phyloP scores from a whole-genome alignment of 768 basidiomycete genomes.

The Pisolithus microcarpus region DNA sequence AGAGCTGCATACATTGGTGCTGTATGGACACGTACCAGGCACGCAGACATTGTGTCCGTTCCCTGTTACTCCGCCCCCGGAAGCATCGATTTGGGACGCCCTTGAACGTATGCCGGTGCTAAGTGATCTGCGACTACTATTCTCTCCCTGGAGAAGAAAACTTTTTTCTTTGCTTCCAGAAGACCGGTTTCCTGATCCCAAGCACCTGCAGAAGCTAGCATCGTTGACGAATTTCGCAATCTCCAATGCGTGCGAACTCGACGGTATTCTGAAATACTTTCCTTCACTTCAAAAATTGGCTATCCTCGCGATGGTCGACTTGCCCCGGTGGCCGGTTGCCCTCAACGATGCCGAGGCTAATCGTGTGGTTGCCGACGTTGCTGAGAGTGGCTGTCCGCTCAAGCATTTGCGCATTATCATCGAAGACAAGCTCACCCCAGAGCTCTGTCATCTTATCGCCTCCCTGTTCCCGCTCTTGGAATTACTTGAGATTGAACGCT shows the following conservation, averaged over 20 bases:
- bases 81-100: constrained; percentile 19
- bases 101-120: constrained; percentile 25
- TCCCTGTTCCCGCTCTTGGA: constrained; percentile 26
- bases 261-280: constrained; percentile 25
- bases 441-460: constrained; percentile 24
- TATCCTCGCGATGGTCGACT: constrained; percentile 28
- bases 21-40: constrained; percentile 26
- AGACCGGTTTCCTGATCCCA: constrained; percentile 11
- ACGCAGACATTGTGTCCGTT: constrained; percentile 7
- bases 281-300: constrained; percentile 23
- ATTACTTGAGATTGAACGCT: constrained; percentile 28
- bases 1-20: constrained; percentile 20
- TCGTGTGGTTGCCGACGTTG: constrained; percentile 21
- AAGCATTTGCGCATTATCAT: constrained; percentile 29
- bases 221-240: constrained; percentile 30
- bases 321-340: constrained; percentile 31
- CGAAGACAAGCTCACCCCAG: constrained; percentile 30
- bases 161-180: constrained; percentile 24
- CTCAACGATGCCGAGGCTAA: constrained; percentile 29
- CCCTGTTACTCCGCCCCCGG: constrained; percentile 4
- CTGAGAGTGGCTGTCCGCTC: constrained; percentile 26
- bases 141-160: constrained; percentile 22
- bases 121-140: constrained; percentile 26
- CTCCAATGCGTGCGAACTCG: constrained; percentile 28
- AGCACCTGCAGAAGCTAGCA: constrained; percentile 23